A percentile compares a stretch with the other conserved stretches of the same genome.
These are phyloP conservation scores for Aspergillus thermomutatus DNA, from an alignment of 2,329 filamentous ascomycete species.

Conservation along the genomic window DNA sequence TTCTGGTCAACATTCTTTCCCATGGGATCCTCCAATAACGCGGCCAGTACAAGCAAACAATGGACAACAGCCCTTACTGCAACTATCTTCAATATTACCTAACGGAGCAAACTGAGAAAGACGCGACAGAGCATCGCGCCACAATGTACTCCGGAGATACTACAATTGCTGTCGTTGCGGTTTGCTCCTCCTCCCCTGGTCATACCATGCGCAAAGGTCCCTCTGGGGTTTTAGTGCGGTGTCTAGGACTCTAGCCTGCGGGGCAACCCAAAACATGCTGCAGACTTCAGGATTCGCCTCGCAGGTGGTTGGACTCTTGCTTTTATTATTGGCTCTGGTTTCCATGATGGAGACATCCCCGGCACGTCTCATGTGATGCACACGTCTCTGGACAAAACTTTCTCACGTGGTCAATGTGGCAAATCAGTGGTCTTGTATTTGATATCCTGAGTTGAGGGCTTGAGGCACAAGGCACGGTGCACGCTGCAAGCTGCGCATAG, in stretches of 20 bases:
- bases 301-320: not conserved
- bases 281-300: not conserved
- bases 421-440: not conserved
- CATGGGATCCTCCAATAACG: not conserved
- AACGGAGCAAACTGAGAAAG: too few relatives aligned
- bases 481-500: not conserved
- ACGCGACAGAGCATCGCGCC: too few relatives aligned
- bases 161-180: not conserved
- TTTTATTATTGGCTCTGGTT: not conserved
- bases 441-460: not conserved
- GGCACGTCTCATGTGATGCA: not conserved
- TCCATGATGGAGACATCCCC: not conserved
- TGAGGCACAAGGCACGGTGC: not conserved
- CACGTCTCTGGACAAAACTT: not conserved
- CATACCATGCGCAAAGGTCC: not conserved
- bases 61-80: not conserved
- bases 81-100: not conserved
- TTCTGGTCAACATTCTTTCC: not conserved
- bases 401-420: not conserved
- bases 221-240: not conserved
- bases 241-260: not conserved
- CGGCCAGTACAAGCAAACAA: not conserved
- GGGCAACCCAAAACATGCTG: not conserved
- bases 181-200: not conserved
- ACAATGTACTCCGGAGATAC: not conserved